Base-by-base conservation (phyloP, 1,284 basidiomycete species). In the Trichosporon inkin region DNA sequence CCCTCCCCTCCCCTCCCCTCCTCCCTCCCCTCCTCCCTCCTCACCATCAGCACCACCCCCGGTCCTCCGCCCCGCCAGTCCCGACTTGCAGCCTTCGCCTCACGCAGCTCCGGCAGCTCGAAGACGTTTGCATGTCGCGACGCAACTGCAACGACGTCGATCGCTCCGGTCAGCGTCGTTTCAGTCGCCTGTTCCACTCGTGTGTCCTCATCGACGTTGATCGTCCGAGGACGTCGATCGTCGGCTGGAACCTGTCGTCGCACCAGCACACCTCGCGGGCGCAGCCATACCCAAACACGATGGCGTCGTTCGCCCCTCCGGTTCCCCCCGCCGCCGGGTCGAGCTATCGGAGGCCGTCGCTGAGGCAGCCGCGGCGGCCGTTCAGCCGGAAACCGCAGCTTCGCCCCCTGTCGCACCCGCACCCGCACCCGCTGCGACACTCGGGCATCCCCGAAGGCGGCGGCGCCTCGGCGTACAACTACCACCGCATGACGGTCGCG, bases 201-300 rank as follows among this genome's bases (percentile, higher is more conserved):
- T 49, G 44, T 24, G 44, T 49, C n/a, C 44, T 49, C 24, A 49
- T 49, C 44, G 44, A 49, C 44, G 44, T 49, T n/a, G 44, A 49
- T 6, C 44, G 44, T 32, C 44, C 44, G 24, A 22, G 44, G 44
- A 49, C 44, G 2, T 49, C 44, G 44, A 49, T 49, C 44, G 28
- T 49, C 44, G 44, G 44, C 44, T 49, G 44, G 44, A 49, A 49
- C 24, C 28, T n/a, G 44, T 49, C 44, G 6, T 49, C 44, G 24
- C 44, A 49, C 22, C 28, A 22, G 13, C 36, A 38, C 13, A 5
- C 6, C 16, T 38, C 36, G 36, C 6, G 16, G 11, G 3, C 4
- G 16, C 36, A n/a, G 13, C 16, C 36, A 5, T 38, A 38, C 36
- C 11, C 36, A 13, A 4, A 38, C 36, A 49, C 44, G 10, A 49